Evolutionary conservation across 2,329 filamentous ascomycete species (phyloP).

Genomic region (Cladophialophora chaetospira): DNA sequence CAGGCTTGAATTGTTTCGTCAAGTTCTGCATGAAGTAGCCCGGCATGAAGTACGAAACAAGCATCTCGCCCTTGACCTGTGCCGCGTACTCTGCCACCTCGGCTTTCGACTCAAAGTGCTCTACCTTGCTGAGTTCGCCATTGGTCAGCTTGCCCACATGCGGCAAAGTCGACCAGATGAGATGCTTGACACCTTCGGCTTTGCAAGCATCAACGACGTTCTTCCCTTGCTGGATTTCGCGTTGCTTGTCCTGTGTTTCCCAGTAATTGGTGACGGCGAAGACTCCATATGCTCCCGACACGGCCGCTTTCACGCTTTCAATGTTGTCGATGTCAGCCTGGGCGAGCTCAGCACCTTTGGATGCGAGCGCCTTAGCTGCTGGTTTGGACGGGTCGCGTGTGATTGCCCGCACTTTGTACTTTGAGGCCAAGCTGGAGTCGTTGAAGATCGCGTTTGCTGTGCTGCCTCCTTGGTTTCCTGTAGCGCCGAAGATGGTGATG

Average conservation of each 20-base stretch:
- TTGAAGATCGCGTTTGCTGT: slow-evolving; percentile 50
- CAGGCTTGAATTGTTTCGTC: slow-evolving; percentile 35
- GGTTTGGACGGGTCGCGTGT: slow-evolving; percentile 49
- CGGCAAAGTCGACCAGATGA: slow-evolving; percentile 47
- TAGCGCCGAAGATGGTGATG: slow-evolving; percentile 55
- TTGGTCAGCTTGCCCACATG: slow-evolving; percentile 37
- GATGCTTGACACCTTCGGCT: slow-evolving; percentile 40
- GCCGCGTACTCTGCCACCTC: slow-evolving; percentile 43
- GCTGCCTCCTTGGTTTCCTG: slow-evolving; percentile 55
- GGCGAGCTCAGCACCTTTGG: slow-evolving; percentile 39
- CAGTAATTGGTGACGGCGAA: slow-evolving; percentile 53
- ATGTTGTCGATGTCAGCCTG: slow-evolving; percentile 44
- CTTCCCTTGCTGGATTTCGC: slow-evolving; percentile 41
- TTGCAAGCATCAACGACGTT: slow-evolving; percentile 44
- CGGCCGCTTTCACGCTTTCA: slow-evolving; percentile 44
- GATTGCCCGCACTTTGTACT: slow-evolving; percentile 54
- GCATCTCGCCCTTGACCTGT: slow-evolving; percentile 30
- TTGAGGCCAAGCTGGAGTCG: slow-evolving; percentile 47
- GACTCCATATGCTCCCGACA: slow-evolving; percentile 51
- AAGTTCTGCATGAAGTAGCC: slow-evolving; percentile 50
- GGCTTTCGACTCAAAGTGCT: slow-evolving; percentile 48
- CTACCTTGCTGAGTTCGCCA: slow-evolving; percentile 40
- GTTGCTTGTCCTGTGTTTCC: slow-evolving; percentile 44
- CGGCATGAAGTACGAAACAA: slow-evolving; percentile 45
- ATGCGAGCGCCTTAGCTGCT: slow-evolving; percentile 35